Conservation (phyloP, 129 eudicot genomes). For the Saposhnikovia divaricata region DNA sequence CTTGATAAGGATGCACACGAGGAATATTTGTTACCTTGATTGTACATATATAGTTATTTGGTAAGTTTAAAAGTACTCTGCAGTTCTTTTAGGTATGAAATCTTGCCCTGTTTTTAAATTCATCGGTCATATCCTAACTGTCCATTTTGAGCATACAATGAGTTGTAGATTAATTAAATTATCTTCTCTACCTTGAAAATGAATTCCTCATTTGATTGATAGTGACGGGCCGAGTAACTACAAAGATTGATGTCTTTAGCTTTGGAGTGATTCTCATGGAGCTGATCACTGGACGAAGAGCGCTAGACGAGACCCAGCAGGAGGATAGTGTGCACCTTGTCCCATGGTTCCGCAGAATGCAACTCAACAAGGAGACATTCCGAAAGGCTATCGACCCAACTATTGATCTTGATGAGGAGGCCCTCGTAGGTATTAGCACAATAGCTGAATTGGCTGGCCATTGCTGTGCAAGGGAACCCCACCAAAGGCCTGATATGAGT, state of each 20-base stretch:
- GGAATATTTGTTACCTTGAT: neutral
- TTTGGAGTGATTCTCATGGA: constrained; percentile 91
- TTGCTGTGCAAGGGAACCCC: constrained; percentile 78
- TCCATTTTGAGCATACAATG: neutral
- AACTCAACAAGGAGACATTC: constrained; percentile 64
- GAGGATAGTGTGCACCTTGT: constrained; percentile 84
- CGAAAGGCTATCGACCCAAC: constrained; percentile 62
- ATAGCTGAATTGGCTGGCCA: constrained; percentile 86
- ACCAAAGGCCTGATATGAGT: constrained; percentile 88
- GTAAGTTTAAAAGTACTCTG: neutral
- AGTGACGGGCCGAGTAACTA: constrained; percentile 84
- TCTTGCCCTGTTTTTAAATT: neutral
- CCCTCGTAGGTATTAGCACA: constrained; percentile 44
- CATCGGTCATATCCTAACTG: neutral
- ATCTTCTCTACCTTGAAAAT: neutral
- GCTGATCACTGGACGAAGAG: constrained; percentile 67
- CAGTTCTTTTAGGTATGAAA: neutral
- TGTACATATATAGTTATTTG: neutral
- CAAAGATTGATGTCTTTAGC: constrained; percentile 82
- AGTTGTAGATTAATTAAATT: neutral
- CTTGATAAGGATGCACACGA: neutral
- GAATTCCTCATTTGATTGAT: constrained; percentile 11
- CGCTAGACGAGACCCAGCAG: constrained; percentile 60
- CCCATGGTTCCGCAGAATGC: constrained; percentile 85
- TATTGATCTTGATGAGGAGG: constrained; percentile 58